phyloP scores from a whole-genome alignment of 2,329 filamentous ascomycete species.

The Botrytis sinoallii region DNA sequence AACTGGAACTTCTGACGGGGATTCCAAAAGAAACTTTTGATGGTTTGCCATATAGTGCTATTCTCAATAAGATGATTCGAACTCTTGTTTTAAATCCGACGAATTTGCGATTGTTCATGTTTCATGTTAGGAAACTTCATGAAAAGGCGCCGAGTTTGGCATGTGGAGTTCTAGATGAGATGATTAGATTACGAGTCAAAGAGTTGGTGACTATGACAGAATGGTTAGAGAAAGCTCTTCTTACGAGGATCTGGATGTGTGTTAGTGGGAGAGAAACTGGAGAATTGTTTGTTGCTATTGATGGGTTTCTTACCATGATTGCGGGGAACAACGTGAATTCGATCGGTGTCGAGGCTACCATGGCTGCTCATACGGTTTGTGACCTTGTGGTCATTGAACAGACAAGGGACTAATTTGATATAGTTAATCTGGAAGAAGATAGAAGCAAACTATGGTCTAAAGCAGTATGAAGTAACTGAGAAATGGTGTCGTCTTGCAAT shows the following conservation, averaged over 20 bases:
- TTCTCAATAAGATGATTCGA: conserved; percentile 60
- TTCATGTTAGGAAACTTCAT: conserved; percentile 65
- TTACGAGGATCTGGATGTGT: conserved; percentile 66
- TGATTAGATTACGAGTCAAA: conserved; percentile 59
- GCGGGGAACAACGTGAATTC: conserved; percentile 44
- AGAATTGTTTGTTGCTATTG: conserved; percentile 41
- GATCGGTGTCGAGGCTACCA: conserved; percentile 59
- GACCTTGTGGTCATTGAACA: background rate
- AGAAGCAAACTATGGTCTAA: conserved; percentile 55
- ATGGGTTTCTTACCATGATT: conserved; percentile 47
- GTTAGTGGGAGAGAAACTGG: conserved; percentile 45
- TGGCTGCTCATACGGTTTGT: conserved; percentile 64
- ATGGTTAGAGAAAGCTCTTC: conserved; percentile 67
- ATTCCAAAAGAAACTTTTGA: conserved; percentile 49
- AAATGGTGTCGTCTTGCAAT: conserved; percentile 70
- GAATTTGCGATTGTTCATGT: conserved; percentile 63
- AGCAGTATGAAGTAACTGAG: conserved; percentile 54
- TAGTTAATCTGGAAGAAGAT: conserved; percentile 80
- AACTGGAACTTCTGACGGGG: conserved; percentile 61
- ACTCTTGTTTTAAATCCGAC: conserved; percentile 57
- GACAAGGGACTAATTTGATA: conserved; percentile 20
- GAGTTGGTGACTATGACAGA: conserved; percentile 44
- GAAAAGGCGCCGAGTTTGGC: conserved; percentile 50
- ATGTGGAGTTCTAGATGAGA: conserved; percentile 55
- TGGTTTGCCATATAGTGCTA: conserved; percentile 46